Base-by-base conservation (phyloP, 1,284 basidiomycete species). In the Trametes polyzona region DNA sequence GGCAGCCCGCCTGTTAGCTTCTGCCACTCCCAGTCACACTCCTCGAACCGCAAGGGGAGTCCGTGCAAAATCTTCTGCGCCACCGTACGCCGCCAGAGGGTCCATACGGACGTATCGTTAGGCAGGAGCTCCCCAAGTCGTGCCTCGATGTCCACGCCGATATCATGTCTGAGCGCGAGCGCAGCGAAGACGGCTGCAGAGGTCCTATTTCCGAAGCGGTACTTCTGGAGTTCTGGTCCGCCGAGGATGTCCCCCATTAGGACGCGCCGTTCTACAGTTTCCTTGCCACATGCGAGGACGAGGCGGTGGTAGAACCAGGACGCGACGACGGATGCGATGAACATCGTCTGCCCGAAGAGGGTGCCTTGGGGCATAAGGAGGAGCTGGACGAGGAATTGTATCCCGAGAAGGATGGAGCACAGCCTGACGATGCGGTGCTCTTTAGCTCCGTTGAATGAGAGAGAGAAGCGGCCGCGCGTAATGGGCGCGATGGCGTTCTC, bases 331-430 rank as follows among this genome's bases (percentile, higher is more conserved):
- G 57, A 58, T 12, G 33, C 33, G 40, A 58, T 33, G 47, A 58
- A 58, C 57, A 58, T 53, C 21, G 37, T 40, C 26, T 58, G 51
- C 4, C 54, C 57, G 32, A 55, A 59, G 53, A 46, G 47, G 11
- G 26, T 35, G 24, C 57, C 52, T 19, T 55, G 52, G 14, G 58
- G 58, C 14, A 59, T 41, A 32, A 52, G 40, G 35, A 55, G 47
- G 40, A 59, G 47, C 49, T 59, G 58, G 33, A 51, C 30, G 19
- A 55, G 53, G 46, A 52, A 55, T 33, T 59, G 57, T 3, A 52
- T 17, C 21, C 35, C 52, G 32, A 55, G 49, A 39, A 59, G 47
- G 24, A 59, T 17, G n/a, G 57, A 50, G 16, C 57, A 59, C 12
- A 32, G 27, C 3, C 43, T 42, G 48, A 51, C 27, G 29, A 19